Base-by-base conservation (phyloP, 805 yeast genomes). In the Pichia californica region DNA sequence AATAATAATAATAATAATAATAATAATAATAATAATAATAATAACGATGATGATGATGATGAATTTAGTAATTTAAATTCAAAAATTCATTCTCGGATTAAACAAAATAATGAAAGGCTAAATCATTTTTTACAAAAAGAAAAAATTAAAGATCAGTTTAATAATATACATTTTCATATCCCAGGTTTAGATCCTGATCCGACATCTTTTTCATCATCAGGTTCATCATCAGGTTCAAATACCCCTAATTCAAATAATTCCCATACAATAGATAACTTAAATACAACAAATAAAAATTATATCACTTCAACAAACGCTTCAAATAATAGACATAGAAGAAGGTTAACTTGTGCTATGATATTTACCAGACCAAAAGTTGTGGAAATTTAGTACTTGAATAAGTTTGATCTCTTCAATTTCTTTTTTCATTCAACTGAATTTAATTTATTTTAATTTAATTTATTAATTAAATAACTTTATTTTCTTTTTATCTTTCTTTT, bases 341-440 rank as follows among this genome's bases (percentile, higher is more conserved):
- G 75, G 31, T 62, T 69, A n/a, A 66, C 76, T 0, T 67, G 74
- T 33, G 77, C 79, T 0, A 55, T 73, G 51, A 66, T 68, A 28
- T 73, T 73, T 49, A 66, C 67, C 14, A 47, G 60, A 15, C 77
- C 73, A 18, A 59, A 54, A 43, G 53, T 61, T 7, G 52, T 62
- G 20, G 61, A 62, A 15, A 47, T 60, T 14, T 54, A 34, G 43
- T 23, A 4, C n/a, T 2, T 8, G n/a, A 13, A 16, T 13, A 5
- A 8, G 9, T 23, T 5, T 15, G 14, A 21, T 3, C 4, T 19
- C 5, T n/a, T 10, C 16, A 25, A 27, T 35, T 15, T 6, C 2
- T 23, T 19, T 19, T 9, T n/a, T 36, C 15, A 6, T 4, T 31
- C 23, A 7, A 26, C 10, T 19, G 6, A 21, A 25, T 23, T 27